phyloP scores from a whole-genome alignment of 805 yeast species.

The Candida andamanensis region DNA sequence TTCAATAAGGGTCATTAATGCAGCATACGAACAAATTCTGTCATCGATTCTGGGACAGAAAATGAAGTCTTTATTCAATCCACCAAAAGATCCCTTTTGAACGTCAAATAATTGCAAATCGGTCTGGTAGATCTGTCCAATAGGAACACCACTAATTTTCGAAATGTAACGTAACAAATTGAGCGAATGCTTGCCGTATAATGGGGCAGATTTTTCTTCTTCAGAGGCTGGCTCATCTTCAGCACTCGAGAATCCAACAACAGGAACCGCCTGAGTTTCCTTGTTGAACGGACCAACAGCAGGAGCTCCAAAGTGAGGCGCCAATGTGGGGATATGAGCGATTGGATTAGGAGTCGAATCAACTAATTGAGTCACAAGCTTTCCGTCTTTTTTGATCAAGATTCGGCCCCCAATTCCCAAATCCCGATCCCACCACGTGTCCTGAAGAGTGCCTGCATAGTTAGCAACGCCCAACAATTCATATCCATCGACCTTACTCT shows the following conservation, averaged over 20 bases:
- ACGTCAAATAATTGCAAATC: constrained; percentile 80
- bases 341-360: constrained; percentile 32
- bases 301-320: constrained; percentile 32
- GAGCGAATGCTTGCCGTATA: constrained; percentile 64
- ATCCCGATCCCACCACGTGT: constrained; percentile 38
- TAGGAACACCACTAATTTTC: constrained; percentile 50
- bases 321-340: constrained; percentile 36
- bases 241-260: constrained; percentile 27
- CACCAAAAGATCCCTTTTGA: constrained; percentile 75
- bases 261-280: constrained; percentile 38
- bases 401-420: constrained; percentile 39
- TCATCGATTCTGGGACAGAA: constrained; percentile 85
- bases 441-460: constrained; percentile 32
- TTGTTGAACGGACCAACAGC: constrained; percentile 23
- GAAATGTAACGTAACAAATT: constrained; percentile 66
- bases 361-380: constrained; percentile 20
- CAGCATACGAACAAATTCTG: constrained; percentile 74
- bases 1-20: constrained; percentile 53
- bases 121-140: constrained; percentile 58
- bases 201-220: constrained; percentile 58
- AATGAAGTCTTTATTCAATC: constrained; percentile 61
- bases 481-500: constrained; percentile 24
- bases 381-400: constrained; percentile 21
- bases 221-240: constrained; percentile 47
- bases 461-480: constrained; percentile 36